phyloP scores from a whole-genome alignment of 768 basidiomycete species.

The Mycena sanguinolenta region DNA sequence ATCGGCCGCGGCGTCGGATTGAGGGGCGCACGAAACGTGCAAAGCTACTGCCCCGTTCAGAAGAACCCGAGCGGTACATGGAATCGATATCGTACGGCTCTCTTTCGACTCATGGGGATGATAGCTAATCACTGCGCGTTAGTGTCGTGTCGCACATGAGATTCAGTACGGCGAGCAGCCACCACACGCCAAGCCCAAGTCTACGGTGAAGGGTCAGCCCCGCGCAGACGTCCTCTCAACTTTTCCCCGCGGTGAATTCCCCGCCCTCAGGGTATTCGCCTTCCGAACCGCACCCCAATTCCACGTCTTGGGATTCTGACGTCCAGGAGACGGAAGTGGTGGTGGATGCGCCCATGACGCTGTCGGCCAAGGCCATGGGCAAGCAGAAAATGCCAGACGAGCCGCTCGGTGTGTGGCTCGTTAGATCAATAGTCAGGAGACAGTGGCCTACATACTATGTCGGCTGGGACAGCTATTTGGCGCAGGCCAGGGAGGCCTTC shows the following conservation, averaged over 20 bases:
- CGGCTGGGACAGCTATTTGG: not conserved
- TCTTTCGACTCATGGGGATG: not conserved
- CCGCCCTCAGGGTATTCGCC: not conserved
- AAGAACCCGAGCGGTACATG: not conserved
- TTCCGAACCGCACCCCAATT: not conserved
- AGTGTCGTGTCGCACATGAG: not conserved
- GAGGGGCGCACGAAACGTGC: not conserved
- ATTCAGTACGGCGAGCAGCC: not conserved
- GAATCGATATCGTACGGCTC: not conserved
- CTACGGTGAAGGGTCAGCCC: not conserved
- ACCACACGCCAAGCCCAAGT: not conserved
- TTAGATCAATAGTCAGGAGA: too few species aligned
- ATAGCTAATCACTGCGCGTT: not conserved
- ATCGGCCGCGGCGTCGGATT: not conserved
- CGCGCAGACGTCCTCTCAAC: not conserved
- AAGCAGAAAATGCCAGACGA: conserved; percentile 18
- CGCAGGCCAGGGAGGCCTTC: not conserved
- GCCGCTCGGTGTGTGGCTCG: too few species aligned
- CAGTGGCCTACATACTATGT: not conserved
- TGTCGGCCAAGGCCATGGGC: conserved; percentile 24
- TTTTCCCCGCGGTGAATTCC: not conserved
- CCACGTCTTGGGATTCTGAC: not conserved
- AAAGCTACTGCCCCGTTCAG: not conserved
- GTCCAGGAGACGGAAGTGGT: not conserved
- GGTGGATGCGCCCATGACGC: not conserved